phyloP scores from a whole-genome alignment of 108 stramenopile genomes.

The Nitzschia inconspicua region DNA sequence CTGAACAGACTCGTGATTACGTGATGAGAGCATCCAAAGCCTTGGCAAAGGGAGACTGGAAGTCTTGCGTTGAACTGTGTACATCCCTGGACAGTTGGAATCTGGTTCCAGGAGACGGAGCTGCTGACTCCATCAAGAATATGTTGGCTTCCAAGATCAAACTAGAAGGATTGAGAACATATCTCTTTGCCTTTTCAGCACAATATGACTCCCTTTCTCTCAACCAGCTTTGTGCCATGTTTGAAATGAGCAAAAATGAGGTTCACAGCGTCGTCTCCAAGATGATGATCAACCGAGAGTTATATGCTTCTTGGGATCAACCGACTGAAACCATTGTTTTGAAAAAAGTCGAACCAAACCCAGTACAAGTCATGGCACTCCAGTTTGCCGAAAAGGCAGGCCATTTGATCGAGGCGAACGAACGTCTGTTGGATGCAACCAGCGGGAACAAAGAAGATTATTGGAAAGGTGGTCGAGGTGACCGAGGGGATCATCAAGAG shows the following conservation, averaged over 20 bases:
- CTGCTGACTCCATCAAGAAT: constrained; percentile 65
- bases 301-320: constrained; percentile 97
- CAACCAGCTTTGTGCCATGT: constrained; percentile 90
- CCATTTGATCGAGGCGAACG: constrained; percentile 91
- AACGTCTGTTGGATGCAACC: constrained; percentile 89
- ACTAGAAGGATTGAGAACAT: constrained; percentile 94
- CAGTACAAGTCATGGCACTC: constrained; percentile 90
- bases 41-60: constrained; percentile 94
- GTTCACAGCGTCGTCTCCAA: constrained; percentile 94
- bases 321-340: constrained; percentile 96
- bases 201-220: constrained; percentile 93
- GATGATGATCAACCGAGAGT: constrained; percentile 97
- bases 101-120: constrained; percentile 84
- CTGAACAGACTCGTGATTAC: constrained; percentile 97
- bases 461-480: constrained; percentile 54
- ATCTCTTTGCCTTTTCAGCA: constrained; percentile 86
- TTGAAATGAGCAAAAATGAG: constrained; percentile 88
- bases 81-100: constrained; percentile 90
- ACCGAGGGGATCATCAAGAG: constrained; percentile 27
- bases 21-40: constrained; percentile 92
- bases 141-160: constrained; percentile 92
- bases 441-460: constrained; percentile 73
- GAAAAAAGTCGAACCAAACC: constrained; percentile 81
- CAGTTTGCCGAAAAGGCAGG: constrained; percentile 92
- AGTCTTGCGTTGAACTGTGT: constrained; percentile 76